phyloP scores from a whole-genome alignment of 306 rosid genomes.

The Cucurbita pepo region DNA sequence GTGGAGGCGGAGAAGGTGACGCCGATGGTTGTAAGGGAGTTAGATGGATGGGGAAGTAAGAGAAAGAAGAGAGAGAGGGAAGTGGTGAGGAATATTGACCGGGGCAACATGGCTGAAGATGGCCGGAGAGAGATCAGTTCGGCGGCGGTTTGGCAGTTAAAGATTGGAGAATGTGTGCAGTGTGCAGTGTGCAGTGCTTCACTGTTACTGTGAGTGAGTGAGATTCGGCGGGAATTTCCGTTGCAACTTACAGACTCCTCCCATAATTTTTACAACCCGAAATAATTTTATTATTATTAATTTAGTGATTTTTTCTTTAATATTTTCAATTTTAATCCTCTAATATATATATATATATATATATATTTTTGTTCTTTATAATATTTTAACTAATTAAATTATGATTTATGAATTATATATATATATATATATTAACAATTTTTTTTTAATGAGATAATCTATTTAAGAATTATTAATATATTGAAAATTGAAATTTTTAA shows the following conservation, averaged over 20 bases:
- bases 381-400: too few species aligned
- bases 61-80: conserved; percentile 15
- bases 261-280: too few species aligned
- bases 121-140: background rate
- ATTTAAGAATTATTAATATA: too few species aligned
- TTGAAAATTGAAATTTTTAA: too few species aligned
- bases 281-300: too few species aligned
- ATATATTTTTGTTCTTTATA: too few species aligned
- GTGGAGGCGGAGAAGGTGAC: conserved; percentile 27
- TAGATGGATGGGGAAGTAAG: conserved; percentile 11
- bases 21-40: conserved; percentile 32
- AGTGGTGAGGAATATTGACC: conserved; percentile 6
- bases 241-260: background rate
- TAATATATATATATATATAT: too few species aligned
- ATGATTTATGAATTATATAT: too few species aligned
- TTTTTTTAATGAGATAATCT: too few species aligned
- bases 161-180: background rate
- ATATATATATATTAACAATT: too few species aligned
- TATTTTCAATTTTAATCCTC: too few species aligned
- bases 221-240: background rate
- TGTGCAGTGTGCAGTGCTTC: background rate
- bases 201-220: background rate
- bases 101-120: conserved; percentile 3
- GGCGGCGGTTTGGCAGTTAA: conserved; percentile 4
- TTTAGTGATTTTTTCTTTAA: too few species aligned